Conservation (phyloP, 306 rosid genomes). For the Casuarina equisetifolia region DNA sequence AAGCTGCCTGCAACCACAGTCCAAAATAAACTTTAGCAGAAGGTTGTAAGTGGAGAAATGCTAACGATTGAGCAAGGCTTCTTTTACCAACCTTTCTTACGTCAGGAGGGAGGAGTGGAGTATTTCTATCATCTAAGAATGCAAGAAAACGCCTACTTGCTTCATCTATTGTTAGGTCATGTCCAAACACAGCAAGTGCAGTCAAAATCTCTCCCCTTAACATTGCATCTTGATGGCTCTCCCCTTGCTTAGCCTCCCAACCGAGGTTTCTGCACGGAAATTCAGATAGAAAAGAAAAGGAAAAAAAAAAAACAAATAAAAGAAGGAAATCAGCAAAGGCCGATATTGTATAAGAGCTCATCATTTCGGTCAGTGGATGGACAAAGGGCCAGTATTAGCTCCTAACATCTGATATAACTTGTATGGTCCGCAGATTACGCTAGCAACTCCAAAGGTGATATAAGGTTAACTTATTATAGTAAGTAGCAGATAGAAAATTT, state of each 20-base stretch:
- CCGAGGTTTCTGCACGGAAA: constrained; percentile 77
- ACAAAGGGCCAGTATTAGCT: neutral
- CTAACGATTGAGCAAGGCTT: constrained; percentile 16
- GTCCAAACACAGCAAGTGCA: constrained; percentile 73
- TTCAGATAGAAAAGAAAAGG: neutral
- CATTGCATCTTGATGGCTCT: constrained; percentile 76
- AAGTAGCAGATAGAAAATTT: neutral
- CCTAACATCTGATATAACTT: too few relatives aligned
- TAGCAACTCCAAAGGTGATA: neutral
- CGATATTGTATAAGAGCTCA: neutral
- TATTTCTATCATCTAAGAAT: constrained; percentile 74
- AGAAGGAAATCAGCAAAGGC: neutral
- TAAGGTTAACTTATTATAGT: neutral
- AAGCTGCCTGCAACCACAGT: constrained; percentile 65
- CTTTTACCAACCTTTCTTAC: constrained; percentile 63
- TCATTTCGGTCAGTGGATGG: neutral
- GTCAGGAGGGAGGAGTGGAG: constrained; percentile 88
- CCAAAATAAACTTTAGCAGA: constrained; percentile 29
- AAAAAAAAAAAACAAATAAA: neutral
- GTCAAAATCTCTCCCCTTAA: constrained; percentile 92
- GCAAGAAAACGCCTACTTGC: constrained; percentile 71
- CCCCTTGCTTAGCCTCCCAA: constrained; percentile 77
- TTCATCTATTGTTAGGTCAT: constrained; percentile 70
- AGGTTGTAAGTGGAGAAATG: constrained; percentile 11
- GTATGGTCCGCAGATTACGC: neutral